Evolutionary conservation across 1,139 yeast species (phyloP).

Genomic region (Lodderomyces metapsilosis): DNA sequence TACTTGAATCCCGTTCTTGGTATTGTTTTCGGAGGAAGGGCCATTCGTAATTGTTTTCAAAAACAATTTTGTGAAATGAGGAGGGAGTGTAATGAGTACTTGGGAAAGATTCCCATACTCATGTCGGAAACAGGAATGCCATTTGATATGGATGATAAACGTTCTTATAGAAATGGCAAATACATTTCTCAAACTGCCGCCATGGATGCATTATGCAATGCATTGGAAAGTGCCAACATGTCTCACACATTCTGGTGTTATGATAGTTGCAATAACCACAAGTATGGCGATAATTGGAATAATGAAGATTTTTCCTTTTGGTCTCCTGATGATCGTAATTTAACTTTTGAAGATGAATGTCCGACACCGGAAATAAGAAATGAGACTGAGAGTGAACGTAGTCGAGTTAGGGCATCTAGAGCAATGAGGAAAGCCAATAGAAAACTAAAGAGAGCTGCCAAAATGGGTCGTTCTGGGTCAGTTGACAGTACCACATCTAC

Average conservation of each 20-base stretch:
- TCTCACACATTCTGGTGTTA: slow-evolving; percentile 88
- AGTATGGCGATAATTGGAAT: slow-evolving; percentile 91
- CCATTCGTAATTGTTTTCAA: slow-evolving; percentile 68
- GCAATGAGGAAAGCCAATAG: slow-evolving; percentile 2
- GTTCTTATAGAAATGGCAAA: slow-evolving; percentile 62
- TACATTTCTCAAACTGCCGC: slow-evolving; percentile 76
- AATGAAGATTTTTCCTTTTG: slow-evolving; percentile 89
- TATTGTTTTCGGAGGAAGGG: slow-evolving; percentile 73
- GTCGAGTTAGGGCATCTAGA: neutral
- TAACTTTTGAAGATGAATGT: slow-evolving; percentile 16
- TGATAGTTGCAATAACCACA: slow-evolving; percentile 65
- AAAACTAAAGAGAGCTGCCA: slow-evolving; percentile 1
- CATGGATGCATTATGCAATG: slow-evolving; percentile 76
- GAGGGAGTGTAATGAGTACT: slow-evolving; percentile 54
- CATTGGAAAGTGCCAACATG: slow-evolving; percentile 69
- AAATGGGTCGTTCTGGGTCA: slow-evolving; percentile 2
- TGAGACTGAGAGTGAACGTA: neutral
- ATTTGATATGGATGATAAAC: slow-evolving; percentile 82
- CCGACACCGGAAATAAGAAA: slow-evolving; percentile 2
- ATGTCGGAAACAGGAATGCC: slow-evolving; percentile 98
- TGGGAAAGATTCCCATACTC: slow-evolving; percentile 70
- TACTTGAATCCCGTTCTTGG: slow-evolving; percentile 77
- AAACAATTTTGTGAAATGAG: slow-evolving; percentile 66
- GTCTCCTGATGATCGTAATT: slow-evolving; percentile 62
- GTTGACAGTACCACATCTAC: slow-evolving; percentile 1